Base-by-base conservation (phyloP, 352 stramenopile genomes). In the Phytophthora ramorum region DNA sequence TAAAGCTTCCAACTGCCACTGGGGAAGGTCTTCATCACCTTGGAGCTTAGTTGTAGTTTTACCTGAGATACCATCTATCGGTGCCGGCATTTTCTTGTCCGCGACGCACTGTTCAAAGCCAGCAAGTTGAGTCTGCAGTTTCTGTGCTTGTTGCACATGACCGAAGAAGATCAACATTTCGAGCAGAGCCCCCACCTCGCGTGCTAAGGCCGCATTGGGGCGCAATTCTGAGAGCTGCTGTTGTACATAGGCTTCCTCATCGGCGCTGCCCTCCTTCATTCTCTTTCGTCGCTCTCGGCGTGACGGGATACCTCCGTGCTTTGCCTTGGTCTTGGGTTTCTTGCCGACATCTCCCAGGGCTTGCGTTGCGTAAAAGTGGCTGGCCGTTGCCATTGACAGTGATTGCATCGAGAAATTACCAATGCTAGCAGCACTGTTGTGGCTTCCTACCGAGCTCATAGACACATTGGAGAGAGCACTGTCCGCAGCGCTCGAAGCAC, bases 311-410 rank as follows among this genome's bases (percentile, higher is more conserved):
- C 75, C 73, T 46, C 73, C 72, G 58, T 78, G 83, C 51, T 88
- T 83, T 14, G 38, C 38, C 37, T 75, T 78, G 3, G 30, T 32
- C 58, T 77, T 82, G 32, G 57, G 58, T 32, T 84, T 86, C 48
- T 78, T 76, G 0, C 61, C 34, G 12, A 62, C 56, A 45, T 61
- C 53, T 28, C 68, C 48, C 28, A 85, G 56, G 7, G 81, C 58
- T 53, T 90, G 80, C 9, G 83, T 89, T 19, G 83, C 81, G 63
- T 83, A 92, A 60, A 90, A 92, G 49, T 92, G 83, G 43, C 81
- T 90, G 26, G 79, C 71, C 5, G 83, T 91, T 19, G 83, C 83
- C 32, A 75, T 59, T 16, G 81, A 69, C 20, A 91, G 65, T 17
- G 68, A 74, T 65, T 90, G 75, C 71, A 86, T 84, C 14, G 79